A percentile compares a stretch with the other conserved stretches of the same genome.
These are phyloP conservation scores for Boletellus ananiceps DNA, from an alignment of 768 basidiomycete species.

Conservation along the genomic window DNA sequence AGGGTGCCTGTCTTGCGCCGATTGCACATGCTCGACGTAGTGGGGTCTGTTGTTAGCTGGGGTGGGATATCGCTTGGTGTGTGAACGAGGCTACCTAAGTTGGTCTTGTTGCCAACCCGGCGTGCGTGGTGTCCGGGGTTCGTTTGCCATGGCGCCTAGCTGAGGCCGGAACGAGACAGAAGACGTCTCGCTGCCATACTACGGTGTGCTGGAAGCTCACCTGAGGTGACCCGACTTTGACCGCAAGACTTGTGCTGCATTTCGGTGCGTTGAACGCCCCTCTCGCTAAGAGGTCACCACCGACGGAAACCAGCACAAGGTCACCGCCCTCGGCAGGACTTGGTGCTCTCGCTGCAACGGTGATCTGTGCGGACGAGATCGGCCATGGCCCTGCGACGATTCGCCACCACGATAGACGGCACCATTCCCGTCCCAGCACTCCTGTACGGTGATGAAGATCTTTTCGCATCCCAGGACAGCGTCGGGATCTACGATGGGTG, in stretches of 20 bases:
- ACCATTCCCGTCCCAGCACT: slow-evolving; percentile 74
- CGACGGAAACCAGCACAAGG: slow-evolving; percentile 3
- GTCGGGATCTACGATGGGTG: slow-evolving; percentile 95
- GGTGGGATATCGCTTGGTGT: no score
- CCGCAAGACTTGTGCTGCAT: not conserved
- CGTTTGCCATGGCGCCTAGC: slow-evolving; percentile 6
- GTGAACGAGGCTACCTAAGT: no score
- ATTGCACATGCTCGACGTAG: no score
- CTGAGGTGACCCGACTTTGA: slow-evolving; percentile 15
- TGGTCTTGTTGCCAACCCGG: not conserved
- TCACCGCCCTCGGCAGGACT: slow-evolving; percentile 12
- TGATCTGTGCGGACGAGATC: not conserved
- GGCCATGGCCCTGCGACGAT: slow-evolving; percentile 52
- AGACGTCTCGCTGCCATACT: slow-evolving; percentile 6
- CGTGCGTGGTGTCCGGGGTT: slow-evolving; percentile 20
- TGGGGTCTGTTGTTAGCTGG: no score
- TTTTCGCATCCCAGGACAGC: slow-evolving; percentile 65
- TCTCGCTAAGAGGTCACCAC: no score
- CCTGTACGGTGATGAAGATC: slow-evolving; percentile 76
- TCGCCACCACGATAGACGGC: slow-evolving; percentile 59
- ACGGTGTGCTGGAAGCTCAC: slow-evolving; percentile 19
- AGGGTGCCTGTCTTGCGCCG: no score
- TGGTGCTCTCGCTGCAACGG: not conserved
- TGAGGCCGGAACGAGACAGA: slow-evolving; percentile 4
- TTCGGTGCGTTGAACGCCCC: not conserved